Evolutionary conservation across 148 eudicot species (phyloP).

Genomic region (Polygonum maritimum): DNA sequence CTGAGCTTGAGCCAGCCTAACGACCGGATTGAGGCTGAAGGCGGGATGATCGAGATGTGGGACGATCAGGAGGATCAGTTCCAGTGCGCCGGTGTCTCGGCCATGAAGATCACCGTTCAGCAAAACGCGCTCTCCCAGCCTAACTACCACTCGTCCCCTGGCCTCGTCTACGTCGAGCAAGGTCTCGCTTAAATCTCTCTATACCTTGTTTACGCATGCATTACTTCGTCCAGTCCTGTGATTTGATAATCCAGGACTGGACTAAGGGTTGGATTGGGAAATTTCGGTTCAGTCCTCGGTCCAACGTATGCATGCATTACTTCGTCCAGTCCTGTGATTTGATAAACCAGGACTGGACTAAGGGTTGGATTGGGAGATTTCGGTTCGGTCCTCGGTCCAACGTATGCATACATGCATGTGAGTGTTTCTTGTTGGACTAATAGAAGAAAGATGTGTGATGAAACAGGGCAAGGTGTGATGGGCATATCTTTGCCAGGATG

Average conservation of each 20-base stretch:
- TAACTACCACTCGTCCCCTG: slow-evolving; percentile 48
- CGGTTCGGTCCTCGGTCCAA: too few relatives aligned
- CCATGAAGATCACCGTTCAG: slow-evolving; percentile 33
- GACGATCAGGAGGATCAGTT: slow-evolving; percentile 47
- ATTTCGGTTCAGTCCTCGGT: too few relatives aligned
- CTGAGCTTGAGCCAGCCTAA: slow-evolving; percentile 35
- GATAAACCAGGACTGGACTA: too few relatives aligned
- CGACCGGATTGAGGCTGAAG: slow-evolving; percentile 40
- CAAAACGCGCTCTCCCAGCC: slow-evolving; percentile 46
- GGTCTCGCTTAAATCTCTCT: slow-evolving; percentile 19
- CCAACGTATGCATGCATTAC: too few relatives aligned
- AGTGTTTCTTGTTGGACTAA: too few relatives aligned
- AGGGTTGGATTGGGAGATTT: too few relatives aligned
- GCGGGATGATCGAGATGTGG: slow-evolving; percentile 54
- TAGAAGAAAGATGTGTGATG: not conserved
- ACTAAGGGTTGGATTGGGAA: too few relatives aligned
- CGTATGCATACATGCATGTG: too few relatives aligned
- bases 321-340: too few relatives aligned
- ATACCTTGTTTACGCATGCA: too few relatives aligned
- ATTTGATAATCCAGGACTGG: too few relatives aligned
- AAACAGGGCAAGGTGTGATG: slow-evolving; percentile 48
- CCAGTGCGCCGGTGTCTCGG: slow-evolving; percentile 54
- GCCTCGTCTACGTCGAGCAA: slow-evolving; percentile 46
- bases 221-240: too few relatives aligned
- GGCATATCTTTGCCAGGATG: slow-evolving; percentile 69